Base-by-base conservation (phyloP, 495 filamentous ascomycete species). In the Talaromyces borbonicus region DNA sequence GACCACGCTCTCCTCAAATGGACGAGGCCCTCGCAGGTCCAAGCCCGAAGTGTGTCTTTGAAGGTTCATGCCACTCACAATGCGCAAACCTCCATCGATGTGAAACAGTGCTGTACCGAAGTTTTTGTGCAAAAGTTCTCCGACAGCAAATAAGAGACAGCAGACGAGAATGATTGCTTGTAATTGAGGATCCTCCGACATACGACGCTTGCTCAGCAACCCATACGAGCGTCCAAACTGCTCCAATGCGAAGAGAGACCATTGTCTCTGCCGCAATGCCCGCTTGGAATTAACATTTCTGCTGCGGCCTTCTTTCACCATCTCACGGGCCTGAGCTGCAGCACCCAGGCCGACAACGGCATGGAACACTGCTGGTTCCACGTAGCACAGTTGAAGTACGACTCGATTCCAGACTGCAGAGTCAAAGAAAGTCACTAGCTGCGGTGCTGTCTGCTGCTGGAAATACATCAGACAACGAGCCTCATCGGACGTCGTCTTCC, bases 291-390 rank as follows among this genome's bases (percentile, higher is more conserved):
- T n/a, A n/a, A n/a, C n/a, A 41, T 54, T 46, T 15, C 15, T 26
- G 29, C 51, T 42, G 1, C 42, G 43, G 35, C 55, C 57, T 30
- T 55, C 46, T 22, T 57, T 46, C 14, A 57, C 14, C n/a, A n/a
- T n/a, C n/a, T n/a, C n/a, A n/a, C n/a, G n/a, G n/a, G n/a, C n/a
- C n/a, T n/a, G n/a, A n/a, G n/a, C n/a, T n/a, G n/a, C n/a, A 18
- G 57, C 52, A 22, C 57, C 49, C 2, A 60, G 48, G 33, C 49
- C 50, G 15, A 49, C 43, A 39, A 51, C 54, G 4, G 57, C 54
- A 23, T 60, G 57, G 35, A 57, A 60, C 3, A 60, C 57, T 1
- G 57, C 52, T 4, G 48, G 52, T 2, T 60, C 57, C 8, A 49
- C 39, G 26, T 41, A 25, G 32, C 54, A 46, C 9, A 54, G 46